Evolutionary conservation across 108 stramenopile species (phyloP).

Genomic region (Fragilaria crotonensis): DNA sequence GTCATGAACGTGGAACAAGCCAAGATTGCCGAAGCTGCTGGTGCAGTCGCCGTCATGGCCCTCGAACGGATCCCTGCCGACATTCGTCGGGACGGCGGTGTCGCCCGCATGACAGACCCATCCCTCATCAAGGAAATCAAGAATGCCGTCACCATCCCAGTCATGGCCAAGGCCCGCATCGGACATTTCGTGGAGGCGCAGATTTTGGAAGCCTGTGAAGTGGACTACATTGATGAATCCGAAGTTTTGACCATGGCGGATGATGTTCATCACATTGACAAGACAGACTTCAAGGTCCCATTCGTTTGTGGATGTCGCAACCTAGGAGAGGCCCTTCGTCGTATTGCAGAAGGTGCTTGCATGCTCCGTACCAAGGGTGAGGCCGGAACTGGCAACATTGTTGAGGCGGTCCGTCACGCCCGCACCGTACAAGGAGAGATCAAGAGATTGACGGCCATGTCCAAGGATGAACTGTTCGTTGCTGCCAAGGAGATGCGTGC

Average conservation of each 20-base stretch:
- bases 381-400: constrained; percentile 99
- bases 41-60: constrained; percentile 99
- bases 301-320: constrained; percentile 99
- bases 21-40: constrained; percentile 95
- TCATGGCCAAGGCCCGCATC: constrained; percentile 99
- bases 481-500: constrained; percentile 94
- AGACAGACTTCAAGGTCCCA: constrained; percentile 93
- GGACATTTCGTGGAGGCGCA: constrained; percentile 99
- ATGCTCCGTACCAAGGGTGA: constrained; percentile 99
- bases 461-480: constrained; percentile 95
- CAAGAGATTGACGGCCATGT: constrained; percentile 71
- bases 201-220: constrained; percentile 95
- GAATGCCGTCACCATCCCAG: constrained; percentile 98
- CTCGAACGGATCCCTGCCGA: constrained; percentile 99
- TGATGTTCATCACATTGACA: constrained; percentile 99
- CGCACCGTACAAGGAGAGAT: constrained; percentile 89
- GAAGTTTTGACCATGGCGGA: constrained; percentile 99
- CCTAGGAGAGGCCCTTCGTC: constrained; percentile 95
- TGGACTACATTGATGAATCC: constrained; percentile 98
- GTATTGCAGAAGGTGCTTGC: constrained; percentile 95
- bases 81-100: constrained; percentile 97
- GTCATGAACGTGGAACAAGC: constrained; percentile 95
- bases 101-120: constrained; percentile 98
- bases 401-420: constrained; percentile 97
- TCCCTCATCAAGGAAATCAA: constrained; percentile 97